Percentiles rank a stretch among this genome's conserved stretches.
Evolutionary conservation across 352 stramenopile genomes (phyloP).

Genomic region (Phytophthora pisi): DNA sequence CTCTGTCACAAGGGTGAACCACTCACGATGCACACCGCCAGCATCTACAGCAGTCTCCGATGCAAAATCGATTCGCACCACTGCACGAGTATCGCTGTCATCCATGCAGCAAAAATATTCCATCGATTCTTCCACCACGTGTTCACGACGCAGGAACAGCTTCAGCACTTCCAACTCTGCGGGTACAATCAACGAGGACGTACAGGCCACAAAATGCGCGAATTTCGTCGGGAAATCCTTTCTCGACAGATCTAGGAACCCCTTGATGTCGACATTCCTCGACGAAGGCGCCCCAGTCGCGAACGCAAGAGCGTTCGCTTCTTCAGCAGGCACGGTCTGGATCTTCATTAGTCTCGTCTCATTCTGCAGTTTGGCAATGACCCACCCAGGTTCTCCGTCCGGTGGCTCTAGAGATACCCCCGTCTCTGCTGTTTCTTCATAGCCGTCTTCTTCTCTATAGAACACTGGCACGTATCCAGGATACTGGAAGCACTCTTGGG

Average conservation of each 20-base stretch:
- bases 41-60: slow-evolving; percentile 73
- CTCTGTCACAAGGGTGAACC: slow-evolving; percentile 73
- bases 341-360: slow-evolving; percentile 15
- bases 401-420: slow-evolving; percentile 1
- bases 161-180: slow-evolving; percentile 49
- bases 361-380: slow-evolving; percentile 14
- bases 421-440: background rate
- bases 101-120: slow-evolving; percentile 57
- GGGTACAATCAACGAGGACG: slow-evolving; percentile 47
- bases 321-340: slow-evolving; percentile 3
- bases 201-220: slow-evolving; percentile 51
- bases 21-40: slow-evolving; percentile 81
- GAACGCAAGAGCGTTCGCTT: slow-evolving; percentile 24
- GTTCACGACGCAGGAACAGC: slow-evolving; percentile 47
- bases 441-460: slow-evolving; percentile 2
- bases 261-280: slow-evolving; percentile 18
- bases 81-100: slow-evolving; percentile 37
- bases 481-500: slow-evolving; percentile 2
- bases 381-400: slow-evolving; percentile 13
- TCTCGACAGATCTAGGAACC: slow-evolving; percentile 36
- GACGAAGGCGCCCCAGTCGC: slow-evolving; percentile 11
- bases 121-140: slow-evolving; percentile 56
- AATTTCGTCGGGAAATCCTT: slow-evolving; percentile 61
- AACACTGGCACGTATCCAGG: slow-evolving; percentile 22
- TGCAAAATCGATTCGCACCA: slow-evolving; percentile 69